These are phyloP conservation scores for Suhomyces coccinellae DNA, from an alignment of 1,139 yeast species.

Conservation along the genomic window DNA sequence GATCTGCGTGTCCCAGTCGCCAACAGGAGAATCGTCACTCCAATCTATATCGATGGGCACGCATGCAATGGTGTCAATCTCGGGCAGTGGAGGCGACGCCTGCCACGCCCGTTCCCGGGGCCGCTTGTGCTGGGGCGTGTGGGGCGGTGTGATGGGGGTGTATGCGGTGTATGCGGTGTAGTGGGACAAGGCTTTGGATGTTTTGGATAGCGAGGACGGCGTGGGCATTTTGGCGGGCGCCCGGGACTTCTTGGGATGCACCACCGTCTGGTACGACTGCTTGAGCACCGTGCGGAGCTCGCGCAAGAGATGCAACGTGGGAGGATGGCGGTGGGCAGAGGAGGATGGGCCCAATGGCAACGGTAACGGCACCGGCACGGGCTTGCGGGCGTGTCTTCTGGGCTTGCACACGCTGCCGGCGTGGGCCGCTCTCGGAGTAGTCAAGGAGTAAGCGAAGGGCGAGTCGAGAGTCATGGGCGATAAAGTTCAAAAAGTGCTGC, in stretches of 20 bases:
- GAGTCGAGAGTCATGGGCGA: conserved; percentile 6
- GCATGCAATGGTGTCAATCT: conserved; percentile 6
- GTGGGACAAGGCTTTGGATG: background rate
- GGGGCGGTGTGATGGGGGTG: conserved; percentile 3
- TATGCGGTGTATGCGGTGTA: background rate
- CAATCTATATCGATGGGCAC: conserved; percentile 10
- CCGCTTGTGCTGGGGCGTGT: conserved; percentile 2
- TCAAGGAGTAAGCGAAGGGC: conserved; percentile 1
- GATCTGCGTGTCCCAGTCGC: conserved; percentile 9
- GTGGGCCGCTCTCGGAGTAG: background rate
- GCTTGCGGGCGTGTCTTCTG: background rate
- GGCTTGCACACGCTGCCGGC: background rate
- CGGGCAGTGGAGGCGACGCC: background rate
- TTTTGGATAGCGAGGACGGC: background rate
- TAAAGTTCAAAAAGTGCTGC: background rate
- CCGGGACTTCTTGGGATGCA: background rate
- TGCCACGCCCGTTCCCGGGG: background rate
- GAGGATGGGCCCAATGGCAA: background rate
- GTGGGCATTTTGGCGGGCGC: background rate
- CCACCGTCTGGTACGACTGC: conserved; percentile 6
- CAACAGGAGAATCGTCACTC: background rate
- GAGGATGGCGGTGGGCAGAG: background rate
- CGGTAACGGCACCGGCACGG: background rate
- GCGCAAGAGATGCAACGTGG: conserved; percentile 2
- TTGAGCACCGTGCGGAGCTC: conserved; percentile 5